Percentiles rank a stretch among this genome's conserved stretches.
phyloP scores from a whole-genome alignment of 2,329 filamentous ascomycete species.

The Fusarium aywerte region DNA sequence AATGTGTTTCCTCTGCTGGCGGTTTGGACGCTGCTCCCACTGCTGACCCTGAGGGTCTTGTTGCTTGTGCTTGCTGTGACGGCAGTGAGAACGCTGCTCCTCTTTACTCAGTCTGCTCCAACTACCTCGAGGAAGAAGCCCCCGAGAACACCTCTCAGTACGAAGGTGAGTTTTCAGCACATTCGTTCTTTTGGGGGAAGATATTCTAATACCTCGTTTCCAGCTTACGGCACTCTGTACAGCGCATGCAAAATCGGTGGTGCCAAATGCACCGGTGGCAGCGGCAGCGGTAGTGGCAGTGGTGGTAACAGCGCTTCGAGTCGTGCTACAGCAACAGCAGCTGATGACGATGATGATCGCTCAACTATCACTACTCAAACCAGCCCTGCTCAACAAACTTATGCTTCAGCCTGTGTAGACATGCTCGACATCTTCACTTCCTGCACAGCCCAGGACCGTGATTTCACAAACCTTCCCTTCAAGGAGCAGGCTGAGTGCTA shows the following conservation, averaged over 20 bases:
- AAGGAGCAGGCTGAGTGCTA: slow-evolving; percentile 49
- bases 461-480: slow-evolving; percentile 44
- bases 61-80: slow-evolving; percentile 48
- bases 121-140: slow-evolving; percentile 44
- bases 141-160: slow-evolving; percentile 38
- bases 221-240: slow-evolving; percentile 47
- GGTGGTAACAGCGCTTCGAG: background rate
- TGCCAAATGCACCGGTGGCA: slow-evolving; percentile 20
- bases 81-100: slow-evolving; percentile 36
- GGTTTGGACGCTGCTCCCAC: slow-evolving; percentile 40
- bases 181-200: background rate
- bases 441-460: slow-evolving; percentile 40
- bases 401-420: slow-evolving; percentile 41
- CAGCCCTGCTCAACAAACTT: slow-evolving; percentile 31
- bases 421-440: slow-evolving; percentile 46
- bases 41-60: slow-evolving; percentile 38
- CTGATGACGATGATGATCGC: background rate
- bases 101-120: slow-evolving; percentile 47
- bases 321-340: slow-evolving; percentile 14
- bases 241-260: slow-evolving; percentile 33
- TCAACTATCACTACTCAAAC: slow-evolving; percentile 24
- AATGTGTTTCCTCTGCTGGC: slow-evolving; percentile 42
- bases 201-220: slow-evolving; percentile 15
- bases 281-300: background rate
- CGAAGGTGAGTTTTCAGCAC: slow-evolving; percentile 36